A percentile compares a stretch with the other conserved stretches of the same genome.
Conservation (phyloP, 768 basidiomycete genomes). For the Hygrophorus russula region DNA sequence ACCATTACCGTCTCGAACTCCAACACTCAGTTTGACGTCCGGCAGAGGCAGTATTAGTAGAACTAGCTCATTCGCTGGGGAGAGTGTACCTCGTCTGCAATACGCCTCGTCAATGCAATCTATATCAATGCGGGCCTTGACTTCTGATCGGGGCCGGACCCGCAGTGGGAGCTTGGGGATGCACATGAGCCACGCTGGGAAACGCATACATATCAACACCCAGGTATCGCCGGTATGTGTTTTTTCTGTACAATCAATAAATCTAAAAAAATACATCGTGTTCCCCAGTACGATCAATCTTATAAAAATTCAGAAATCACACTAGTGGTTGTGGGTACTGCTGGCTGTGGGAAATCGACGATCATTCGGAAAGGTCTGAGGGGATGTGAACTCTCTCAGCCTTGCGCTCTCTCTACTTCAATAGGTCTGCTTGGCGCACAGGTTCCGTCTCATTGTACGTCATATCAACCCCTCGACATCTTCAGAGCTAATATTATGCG, state of each 20-base stretch:
- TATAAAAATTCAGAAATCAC: conserved; percentile 29
- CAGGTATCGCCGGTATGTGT: conserved; percentile 17
- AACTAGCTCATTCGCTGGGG: conserved; percentile 23
- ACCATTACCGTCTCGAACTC: conserved; percentile 47
- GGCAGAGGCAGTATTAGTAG: conserved; percentile 27
- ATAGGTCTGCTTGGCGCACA: conserved; percentile 17
- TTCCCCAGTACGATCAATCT: conserved; percentile 8
- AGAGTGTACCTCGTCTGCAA: conserved; percentile 26
- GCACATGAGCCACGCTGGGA: conserved; percentile 20
- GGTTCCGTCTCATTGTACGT: conserved; percentile 30
- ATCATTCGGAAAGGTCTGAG: conserved; percentile 71
- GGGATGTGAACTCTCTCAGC: conserved; percentile 40
- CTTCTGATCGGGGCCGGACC: conserved; percentile 26
- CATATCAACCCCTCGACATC: not conserved
- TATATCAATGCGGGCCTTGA: conserved; percentile 17
- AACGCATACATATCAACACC: conserved; percentile 26
- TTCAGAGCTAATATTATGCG: not conserved
- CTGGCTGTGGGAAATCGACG: conserved; percentile 77
- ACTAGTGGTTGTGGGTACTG: conserved; percentile 69
- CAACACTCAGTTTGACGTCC: conserved; percentile 25
- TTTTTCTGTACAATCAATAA: conserved; percentile 2
- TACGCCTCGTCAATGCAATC: conserved; percentile 27
- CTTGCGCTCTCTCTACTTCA: conserved; percentile 21
- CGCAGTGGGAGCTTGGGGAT: conserved; percentile 54
- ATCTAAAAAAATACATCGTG: not conserved